These are phyloP conservation scores for Ustilago xerochloae DNA, from an alignment of 1,284 basidiomycete species.

Conservation along the genomic window DNA sequence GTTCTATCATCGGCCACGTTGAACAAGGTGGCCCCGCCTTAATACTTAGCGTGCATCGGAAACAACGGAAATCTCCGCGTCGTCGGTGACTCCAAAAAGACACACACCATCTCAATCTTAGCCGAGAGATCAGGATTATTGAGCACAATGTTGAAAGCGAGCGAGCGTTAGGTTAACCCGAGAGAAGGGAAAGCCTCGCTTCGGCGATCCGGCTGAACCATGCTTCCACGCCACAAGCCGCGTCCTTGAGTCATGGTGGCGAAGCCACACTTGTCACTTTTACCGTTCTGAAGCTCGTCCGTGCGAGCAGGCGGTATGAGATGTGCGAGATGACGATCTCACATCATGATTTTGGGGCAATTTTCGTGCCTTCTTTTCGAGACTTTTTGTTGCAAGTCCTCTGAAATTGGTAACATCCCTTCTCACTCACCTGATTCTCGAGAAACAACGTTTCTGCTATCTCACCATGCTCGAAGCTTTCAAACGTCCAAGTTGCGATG, in stretches of 20 bases:
- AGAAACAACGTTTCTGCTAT: no score
- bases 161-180: neutral
- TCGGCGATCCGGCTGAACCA: slow-evolving; percentile 1
- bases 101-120: neutral
- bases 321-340: neutral
- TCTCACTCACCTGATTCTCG: no score
- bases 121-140: neutral
- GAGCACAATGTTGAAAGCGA: neutral
- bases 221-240: neutral
- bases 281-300: neutral
- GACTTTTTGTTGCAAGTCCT: neutral
- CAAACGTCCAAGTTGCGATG: no score
- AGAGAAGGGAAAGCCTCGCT: neutral
- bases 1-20: neutral
- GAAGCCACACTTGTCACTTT: neutral
- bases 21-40: neutral
- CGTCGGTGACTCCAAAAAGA: neutral
- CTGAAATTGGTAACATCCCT: no score
- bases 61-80: neutral
- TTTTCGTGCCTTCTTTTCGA: neutral
- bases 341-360: neutral
- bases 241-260: neutral
- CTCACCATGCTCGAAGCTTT: no score
- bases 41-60: neutral
- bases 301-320: neutral